Percentiles rank a stretch among this genome's conserved stretches.
Evolutionary conservation across 2,329 filamentous ascomycete genomes (phyloP).

Genomic region (Cylindrodendrum hubeiense): DNA sequence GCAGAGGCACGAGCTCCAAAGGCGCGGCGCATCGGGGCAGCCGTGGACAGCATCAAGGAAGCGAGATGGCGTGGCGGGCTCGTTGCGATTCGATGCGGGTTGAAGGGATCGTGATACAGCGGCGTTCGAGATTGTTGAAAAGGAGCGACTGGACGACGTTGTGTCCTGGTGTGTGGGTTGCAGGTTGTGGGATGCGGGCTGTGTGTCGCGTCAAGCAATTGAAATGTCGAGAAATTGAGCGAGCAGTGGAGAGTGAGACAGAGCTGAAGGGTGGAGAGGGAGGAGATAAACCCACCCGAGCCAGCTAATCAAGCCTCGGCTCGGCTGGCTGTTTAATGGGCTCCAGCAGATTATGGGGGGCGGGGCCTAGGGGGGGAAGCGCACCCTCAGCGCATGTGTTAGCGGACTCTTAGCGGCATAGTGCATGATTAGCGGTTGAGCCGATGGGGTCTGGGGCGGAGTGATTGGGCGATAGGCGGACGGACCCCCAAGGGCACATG

Average conservation of each 20-base stretch:
- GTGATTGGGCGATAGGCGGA: background rate
- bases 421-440: slow-evolving; percentile 2
- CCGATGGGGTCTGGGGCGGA: background rate
- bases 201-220: background rate
- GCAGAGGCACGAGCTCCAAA: slow-evolving; percentile 40
- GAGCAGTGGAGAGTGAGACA: background rate
- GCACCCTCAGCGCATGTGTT: slow-evolving; percentile 7
- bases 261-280: background rate
- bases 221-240: background rate
- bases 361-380: background rate
- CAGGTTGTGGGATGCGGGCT: background rate
- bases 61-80: slow-evolving; percentile 4
- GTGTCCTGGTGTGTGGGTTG: background rate
- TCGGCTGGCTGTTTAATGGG: background rate
- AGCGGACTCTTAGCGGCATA: background rate
- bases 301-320: background rate
- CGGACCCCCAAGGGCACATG: background rate
- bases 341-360: background rate
- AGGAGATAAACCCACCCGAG: background rate
- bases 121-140: background rate
- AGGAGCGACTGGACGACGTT: background rate
- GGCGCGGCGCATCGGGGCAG: slow-evolving; percentile 41
- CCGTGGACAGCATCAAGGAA: slow-evolving; percentile 41
- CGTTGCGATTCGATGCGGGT: background rate
- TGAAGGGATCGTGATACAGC: background rate